Base-by-base conservation (phyloP, 495 filamentous ascomycete genomes). In the Xylaria scruposa region DNA sequence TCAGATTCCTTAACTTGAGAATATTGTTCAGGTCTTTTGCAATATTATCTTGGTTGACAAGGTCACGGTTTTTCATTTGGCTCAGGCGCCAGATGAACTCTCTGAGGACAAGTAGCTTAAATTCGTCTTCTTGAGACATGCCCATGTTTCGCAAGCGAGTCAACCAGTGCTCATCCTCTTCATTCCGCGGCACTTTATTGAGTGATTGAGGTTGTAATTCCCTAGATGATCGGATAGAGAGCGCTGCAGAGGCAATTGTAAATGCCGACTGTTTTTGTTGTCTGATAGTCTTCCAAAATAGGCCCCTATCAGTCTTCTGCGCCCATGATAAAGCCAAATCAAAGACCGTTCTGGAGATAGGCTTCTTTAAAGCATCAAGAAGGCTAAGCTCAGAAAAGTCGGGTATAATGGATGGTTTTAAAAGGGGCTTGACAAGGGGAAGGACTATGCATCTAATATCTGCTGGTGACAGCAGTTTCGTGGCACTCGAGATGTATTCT, bases 161-260 rank as follows among this genome's bases (percentile, higher is more conserved):
- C n/a, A 99, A 84, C 97, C 97, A 99, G 76, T 94, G 90, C 68
- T 98, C 94, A 79, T 99, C 97, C 78, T 98, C 95, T n/a, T 97
- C 94, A 75, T 95, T 97, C 77, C 88, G 94, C 0, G 85, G 73
- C 1, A 89, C 75, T 76, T 85, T 88, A 62, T 78, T 82, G 0
- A 84, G 71, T 19, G 79, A 73, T 40, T 80, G 76, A 49, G 77
- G 74, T 65, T 79, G 77, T 19, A 71, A 61, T 65, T 78, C 84
- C 19, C 74, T 74, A 53, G 74, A 69, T 15, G 73, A 74, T 67
- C 79, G 76, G 36, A 73, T 76, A 7, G 72, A 74, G 75, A 77
- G 83, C 78, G 74, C 82, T 79, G 69, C 84, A 70, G 88, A 86
- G 21, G 87, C 88, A 58, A 94, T 88, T 19, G 86, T 89, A 72